A percentile compares a stretch with the other conserved stretches of the same genome.
phyloP scores from a whole-genome alignment of 164 flowering plant species.

The Nymphaea colorata region DNA sequence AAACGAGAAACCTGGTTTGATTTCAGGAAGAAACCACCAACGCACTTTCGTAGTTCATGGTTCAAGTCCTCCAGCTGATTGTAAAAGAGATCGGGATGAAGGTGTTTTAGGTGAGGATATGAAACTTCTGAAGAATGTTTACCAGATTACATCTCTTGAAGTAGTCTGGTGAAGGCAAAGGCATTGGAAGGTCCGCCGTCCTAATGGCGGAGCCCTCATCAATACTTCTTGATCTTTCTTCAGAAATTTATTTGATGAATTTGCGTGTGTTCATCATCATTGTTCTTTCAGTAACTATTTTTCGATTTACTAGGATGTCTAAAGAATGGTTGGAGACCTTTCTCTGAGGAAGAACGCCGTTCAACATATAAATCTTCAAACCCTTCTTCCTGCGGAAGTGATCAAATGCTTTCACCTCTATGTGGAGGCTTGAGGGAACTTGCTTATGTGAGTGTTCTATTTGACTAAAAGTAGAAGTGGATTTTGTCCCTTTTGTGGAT shows the following conservation, averaged over 20 bases:
- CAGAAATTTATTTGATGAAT: too few relatives aligned
- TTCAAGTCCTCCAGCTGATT: constrained; percentile 3
- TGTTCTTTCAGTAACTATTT: too few relatives aligned
- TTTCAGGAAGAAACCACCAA: constrained; percentile 8
- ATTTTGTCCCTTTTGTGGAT: too few relatives aligned
- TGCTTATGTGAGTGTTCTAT: constrained; percentile 20
- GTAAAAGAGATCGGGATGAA: constrained; percentile 7
- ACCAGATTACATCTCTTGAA: too few relatives aligned
- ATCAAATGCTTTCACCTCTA: constrained; percentile 16
- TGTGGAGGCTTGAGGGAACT: constrained; percentile 17
- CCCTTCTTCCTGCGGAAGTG: constrained; percentile 11
- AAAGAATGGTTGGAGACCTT: constrained; percentile 14
- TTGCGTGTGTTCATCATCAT: too few relatives aligned
- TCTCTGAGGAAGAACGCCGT: constrained; percentile 23
- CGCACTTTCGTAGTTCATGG: constrained; percentile 4
- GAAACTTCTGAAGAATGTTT: too few relatives aligned
- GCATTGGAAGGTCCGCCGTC: too few relatives aligned
- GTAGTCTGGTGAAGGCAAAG: too few relatives aligned
- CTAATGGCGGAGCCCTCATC: too few relatives aligned
- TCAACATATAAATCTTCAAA: constrained; percentile 23
- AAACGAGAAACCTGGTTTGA: constrained; percentile 12
- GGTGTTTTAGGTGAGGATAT: too few relatives aligned
- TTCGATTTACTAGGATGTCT: constrained; percentile 1
- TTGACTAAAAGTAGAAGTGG: too few relatives aligned
- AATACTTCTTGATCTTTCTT: too few relatives aligned